phyloP scores from a whole-genome alignment of 2,329 filamentous ascomycete species.

The Alternaria alternata region DNA sequence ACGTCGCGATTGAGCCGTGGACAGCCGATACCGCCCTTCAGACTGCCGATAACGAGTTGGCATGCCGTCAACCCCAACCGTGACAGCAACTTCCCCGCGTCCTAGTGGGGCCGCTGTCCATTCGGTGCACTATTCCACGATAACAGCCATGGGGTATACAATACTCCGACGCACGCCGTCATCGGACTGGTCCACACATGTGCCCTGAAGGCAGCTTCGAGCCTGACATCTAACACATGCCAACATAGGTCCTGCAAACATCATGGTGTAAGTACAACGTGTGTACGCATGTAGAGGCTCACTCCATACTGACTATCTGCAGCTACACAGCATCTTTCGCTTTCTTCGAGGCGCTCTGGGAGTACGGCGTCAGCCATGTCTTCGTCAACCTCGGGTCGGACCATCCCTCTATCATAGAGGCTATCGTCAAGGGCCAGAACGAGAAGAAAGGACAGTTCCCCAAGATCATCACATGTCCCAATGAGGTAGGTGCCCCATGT shows the following conservation, averaged over 20 bases:
- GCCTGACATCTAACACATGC: neutral
- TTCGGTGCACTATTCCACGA: neutral
- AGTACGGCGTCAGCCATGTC: slow-evolving; percentile 58
- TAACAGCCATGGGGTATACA: slow-evolving; percentile 8
- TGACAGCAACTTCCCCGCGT: slow-evolving; percentile 22
- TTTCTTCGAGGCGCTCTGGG: slow-evolving; percentile 83
- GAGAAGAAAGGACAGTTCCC: slow-evolving; percentile 72
- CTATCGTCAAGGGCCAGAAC: slow-evolving; percentile 77
- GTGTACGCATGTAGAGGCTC: too few relatives aligned
- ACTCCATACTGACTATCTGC: neutral
- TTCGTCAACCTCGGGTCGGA: slow-evolving; percentile 75
- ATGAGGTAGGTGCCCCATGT: slow-evolving; percentile 65
- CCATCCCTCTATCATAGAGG: slow-evolving; percentile 80
- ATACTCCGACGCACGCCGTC: neutral
- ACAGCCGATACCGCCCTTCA: slow-evolving; percentile 1
- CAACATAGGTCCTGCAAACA: slow-evolving; percentile 4
- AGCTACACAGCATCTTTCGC: slow-evolving; percentile 79
- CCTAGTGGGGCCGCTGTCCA: slow-evolving; percentile 24
- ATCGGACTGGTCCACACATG: neutral
- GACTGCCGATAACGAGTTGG: slow-evolving; percentile 2
- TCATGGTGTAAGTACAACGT: slow-evolving; percentile 31
- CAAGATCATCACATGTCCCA: slow-evolving; percentile 79
- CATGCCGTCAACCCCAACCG: slow-evolving; percentile 1
- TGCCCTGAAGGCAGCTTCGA: neutral
- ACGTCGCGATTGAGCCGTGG: neutral